Evolutionary conservation across 2,329 filamentous ascomycete species (phyloP).

Genomic region (Talaromyces sp.): DNA sequence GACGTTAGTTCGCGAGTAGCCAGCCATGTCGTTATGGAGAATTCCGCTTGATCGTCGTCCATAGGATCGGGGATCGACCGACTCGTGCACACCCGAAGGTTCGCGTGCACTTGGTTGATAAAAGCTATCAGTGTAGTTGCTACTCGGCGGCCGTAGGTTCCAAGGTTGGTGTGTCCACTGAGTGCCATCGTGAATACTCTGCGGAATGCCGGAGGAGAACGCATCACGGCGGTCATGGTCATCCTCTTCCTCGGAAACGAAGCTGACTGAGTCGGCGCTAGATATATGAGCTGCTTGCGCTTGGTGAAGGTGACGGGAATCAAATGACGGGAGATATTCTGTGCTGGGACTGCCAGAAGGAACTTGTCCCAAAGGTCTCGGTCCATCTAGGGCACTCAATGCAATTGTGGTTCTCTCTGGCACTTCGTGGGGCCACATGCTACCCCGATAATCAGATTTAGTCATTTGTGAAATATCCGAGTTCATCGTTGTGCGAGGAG

Average conservation of each 20-base stretch:
- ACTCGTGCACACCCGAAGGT: slow-evolving; percentile 20
- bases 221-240: slow-evolving; percentile 28
- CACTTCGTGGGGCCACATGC: slow-evolving; percentile 37
- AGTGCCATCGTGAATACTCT: slow-evolving; percentile 27
- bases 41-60: slow-evolving; percentile 31
- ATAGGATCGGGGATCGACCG: slow-evolving; percentile 21
- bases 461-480: slow-evolving; percentile 29
- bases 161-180: slow-evolving; percentile 22
- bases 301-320: slow-evolving; percentile 35
- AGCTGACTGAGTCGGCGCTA: slow-evolving; percentile 40
- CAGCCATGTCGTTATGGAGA: slow-evolving; percentile 30
- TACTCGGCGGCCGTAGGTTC: slow-evolving; percentile 28
- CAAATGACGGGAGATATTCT: slow-evolving; percentile 29
- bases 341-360: slow-evolving; percentile 43
- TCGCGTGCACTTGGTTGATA: slow-evolving; percentile 29
- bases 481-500: slow-evolving; percentile 26
- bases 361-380: slow-evolving; percentile 40
- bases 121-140: slow-evolving; percentile 40
- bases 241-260: slow-evolving; percentile 33
- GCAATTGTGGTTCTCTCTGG: slow-evolving; percentile 13
- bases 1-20: slow-evolving; percentile 24
- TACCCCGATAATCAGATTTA: slow-evolving; percentile 37
- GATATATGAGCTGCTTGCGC: slow-evolving; percentile 44
- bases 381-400: slow-evolving; percentile 30
- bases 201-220: slow-evolving; percentile 28